These are phyloP conservation scores for Kodamaea fungicola DNA, from an alignment of 1,139 yeast genomes.

Conservation along the genomic window DNA sequence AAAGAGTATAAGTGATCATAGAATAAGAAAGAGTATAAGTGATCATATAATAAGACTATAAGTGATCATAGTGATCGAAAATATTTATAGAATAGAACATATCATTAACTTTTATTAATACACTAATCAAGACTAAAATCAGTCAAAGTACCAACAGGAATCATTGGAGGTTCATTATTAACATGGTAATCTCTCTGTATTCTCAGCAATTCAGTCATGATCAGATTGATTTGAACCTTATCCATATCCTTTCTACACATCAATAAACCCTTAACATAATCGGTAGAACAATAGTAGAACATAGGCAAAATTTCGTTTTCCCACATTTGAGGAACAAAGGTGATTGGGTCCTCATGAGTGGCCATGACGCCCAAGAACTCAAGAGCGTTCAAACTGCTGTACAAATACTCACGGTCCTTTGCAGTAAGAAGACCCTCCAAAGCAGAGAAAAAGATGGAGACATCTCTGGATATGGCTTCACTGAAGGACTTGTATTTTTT, in stretches of 20 bases:
- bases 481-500: constrained; percentile 40
- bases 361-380: constrained; percentile 73
- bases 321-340: constrained; percentile 57
- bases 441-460: constrained; percentile 58
- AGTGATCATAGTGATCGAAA: too few relatives aligned
- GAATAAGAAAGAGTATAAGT: too few relatives aligned
- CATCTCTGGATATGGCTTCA: constrained; percentile 54
- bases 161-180: constrained; percentile 32
- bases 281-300: constrained; percentile 66
- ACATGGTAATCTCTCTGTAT: constrained; percentile 34
- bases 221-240: constrained; percentile 24
- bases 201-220: constrained; percentile 28
- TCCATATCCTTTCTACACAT: constrained; percentile 47
- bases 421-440: constrained; percentile 51
- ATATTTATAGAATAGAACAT: too few relatives aligned
- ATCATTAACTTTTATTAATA: too few relatives aligned
- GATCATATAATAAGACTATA: too few relatives aligned
- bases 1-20: too few relatives aligned
- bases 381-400: constrained; percentile 49
- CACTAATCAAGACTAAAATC: constrained; percentile 19
- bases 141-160: constrained; percentile 33
- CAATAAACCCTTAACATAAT: constrained; percentile 55
- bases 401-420: constrained; percentile 51
- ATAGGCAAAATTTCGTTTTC: constrained; percentile 48
- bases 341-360: constrained; percentile 48